Conservation (phyloP, 1,139 yeast genomes). For the Blastobotrys apis region DNA sequence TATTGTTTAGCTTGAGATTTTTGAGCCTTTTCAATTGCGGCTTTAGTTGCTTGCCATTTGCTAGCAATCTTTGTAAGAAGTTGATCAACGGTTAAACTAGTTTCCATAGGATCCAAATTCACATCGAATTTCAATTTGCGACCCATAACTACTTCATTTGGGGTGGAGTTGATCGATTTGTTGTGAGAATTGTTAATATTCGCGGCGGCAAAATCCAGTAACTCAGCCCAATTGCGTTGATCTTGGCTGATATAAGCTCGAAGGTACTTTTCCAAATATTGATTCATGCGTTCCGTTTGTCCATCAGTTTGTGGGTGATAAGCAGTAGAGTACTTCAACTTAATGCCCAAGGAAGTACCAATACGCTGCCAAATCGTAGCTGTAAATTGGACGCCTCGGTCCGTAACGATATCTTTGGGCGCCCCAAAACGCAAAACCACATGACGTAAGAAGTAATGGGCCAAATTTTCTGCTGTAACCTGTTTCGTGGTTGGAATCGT, state of each 20-base stretch:
- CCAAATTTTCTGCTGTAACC: not conserved
- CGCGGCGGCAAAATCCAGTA: constrained; percentile 4
- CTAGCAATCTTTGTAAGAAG: too few species aligned
- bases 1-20: not conserved
- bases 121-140: too few species aligned
- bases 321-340: not conserved
- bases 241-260: not conserved
- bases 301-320: constrained; percentile 5
- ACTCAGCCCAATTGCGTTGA: constrained; percentile 2
- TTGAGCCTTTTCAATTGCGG: too few species aligned
- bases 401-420: too few species aligned
- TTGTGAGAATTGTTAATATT: not conserved
- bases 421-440: too few species aligned
- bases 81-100: not conserved
- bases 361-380: not conserved
- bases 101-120: too few species aligned
- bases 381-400: not conserved
- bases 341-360: not conserved
- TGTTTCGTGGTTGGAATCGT: not conserved
- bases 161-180: constrained; percentile 1
- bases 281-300: constrained; percentile 8
- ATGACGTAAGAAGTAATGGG: not conserved
- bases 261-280: constrained; percentile 2
- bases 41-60: too few species aligned
- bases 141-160: constrained; percentile 6